Evolutionary conservation across 768 basidiomycete genomes (phyloP).

Genomic region (Chalciporus pseudorubinellus): DNA sequence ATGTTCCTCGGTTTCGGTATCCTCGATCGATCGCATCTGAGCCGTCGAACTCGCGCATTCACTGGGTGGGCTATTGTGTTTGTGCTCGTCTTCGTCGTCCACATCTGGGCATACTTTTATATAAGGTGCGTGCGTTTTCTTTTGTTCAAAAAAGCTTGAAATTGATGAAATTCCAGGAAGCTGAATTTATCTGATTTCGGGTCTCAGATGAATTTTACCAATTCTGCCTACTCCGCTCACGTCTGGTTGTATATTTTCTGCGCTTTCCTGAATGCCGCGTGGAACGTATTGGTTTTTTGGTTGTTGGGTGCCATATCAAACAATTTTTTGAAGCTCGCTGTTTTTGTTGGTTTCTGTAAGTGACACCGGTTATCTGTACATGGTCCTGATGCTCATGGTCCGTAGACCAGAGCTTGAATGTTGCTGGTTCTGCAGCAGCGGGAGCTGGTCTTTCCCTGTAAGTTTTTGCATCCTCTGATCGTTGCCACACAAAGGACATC

Average conservation of each 20-base stretch:
- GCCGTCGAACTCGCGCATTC: slow-evolving; percentile 69
- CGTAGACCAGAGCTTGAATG: background rate
- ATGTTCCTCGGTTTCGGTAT: slow-evolving; percentile 62
- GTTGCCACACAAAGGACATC: slow-evolving; percentile 52
- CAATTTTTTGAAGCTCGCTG: slow-evolving; percentile 74
- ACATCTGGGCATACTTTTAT: slow-evolving; percentile 69
- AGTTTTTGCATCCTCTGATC: background rate
- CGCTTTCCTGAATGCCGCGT: slow-evolving; percentile 79
- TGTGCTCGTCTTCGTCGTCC: slow-evolving; percentile 62
- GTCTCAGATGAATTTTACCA: slow-evolving; percentile 67
- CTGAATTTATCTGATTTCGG: no score
- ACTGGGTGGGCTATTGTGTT: slow-evolving; percentile 66
- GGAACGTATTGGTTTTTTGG: slow-evolving; percentile 84
- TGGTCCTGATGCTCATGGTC: no score
- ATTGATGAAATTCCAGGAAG: background rate
- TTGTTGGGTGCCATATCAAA: slow-evolving; percentile 88
- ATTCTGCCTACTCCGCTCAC: slow-evolving; percentile 51
- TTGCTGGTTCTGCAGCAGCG: background rate
- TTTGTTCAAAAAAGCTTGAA: background rate
- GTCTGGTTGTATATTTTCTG: slow-evolving; percentile 69
- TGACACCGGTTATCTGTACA: slow-evolving; percentile 29
- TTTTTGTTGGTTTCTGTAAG: slow-evolving; percentile 82
- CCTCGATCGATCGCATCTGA: slow-evolving; percentile 56
- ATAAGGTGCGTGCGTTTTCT: no score
- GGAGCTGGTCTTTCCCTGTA: background rate